Evolutionary conservation across 108 stramenopile species (phyloP).

Genomic region (Nitzschia putrida): DNA sequence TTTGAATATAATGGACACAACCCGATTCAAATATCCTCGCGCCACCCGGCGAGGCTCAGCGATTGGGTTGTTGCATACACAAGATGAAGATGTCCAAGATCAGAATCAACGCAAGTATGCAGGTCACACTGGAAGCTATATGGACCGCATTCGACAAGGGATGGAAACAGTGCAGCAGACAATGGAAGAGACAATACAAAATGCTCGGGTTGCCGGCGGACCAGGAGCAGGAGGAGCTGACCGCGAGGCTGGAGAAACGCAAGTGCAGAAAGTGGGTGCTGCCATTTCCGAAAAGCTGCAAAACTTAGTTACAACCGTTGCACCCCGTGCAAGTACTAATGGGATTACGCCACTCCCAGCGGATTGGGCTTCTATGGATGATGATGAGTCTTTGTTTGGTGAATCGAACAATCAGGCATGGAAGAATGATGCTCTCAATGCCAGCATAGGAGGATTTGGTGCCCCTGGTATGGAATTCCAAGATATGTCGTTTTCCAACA

Average conservation of each 20-base stretch:
- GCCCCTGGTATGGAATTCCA: background rate
- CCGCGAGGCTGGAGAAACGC: background rate
- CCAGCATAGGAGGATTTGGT: background rate
- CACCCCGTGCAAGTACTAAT: background rate
- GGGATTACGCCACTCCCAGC: background rate
- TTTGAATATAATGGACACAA: too few species aligned
- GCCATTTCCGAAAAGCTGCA: background rate
- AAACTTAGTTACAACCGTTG: background rate
- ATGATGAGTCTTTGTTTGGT: background rate
- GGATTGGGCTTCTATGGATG: background rate
- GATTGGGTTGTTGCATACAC: background rate
- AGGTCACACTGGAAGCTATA: background rate
- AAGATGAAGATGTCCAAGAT: background rate
- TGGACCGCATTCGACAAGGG: background rate
- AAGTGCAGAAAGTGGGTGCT: background rate
- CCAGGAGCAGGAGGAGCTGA: background rate
- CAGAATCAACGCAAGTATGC: constrained; percentile 1
- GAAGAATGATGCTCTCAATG: background rate
- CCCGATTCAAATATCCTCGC: background rate
- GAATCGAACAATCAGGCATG: background rate
- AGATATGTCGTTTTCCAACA: background rate
- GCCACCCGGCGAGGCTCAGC: background rate
- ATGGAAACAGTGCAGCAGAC: constrained; percentile 1
- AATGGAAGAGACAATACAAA: background rate
- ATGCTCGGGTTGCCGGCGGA: background rate